Percentiles rank a stretch among this genome's conserved stretches.
Conservation (phyloP, 352 stramenopile species). For the Phytophthora litchii region DNA sequence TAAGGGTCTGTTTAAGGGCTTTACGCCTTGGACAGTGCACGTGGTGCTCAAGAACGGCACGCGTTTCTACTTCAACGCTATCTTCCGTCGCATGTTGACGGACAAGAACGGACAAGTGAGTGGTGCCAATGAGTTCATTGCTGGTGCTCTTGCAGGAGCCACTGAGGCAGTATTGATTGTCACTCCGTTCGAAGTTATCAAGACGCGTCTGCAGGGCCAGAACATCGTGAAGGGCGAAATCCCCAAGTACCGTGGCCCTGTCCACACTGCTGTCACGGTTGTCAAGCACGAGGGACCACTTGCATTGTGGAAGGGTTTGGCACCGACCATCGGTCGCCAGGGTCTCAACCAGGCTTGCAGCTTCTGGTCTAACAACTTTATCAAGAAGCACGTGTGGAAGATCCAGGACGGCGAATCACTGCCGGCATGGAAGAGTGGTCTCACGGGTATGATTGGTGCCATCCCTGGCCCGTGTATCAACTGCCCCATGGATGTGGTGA, state of each 20-base stretch:
- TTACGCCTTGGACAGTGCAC: slow-evolving; percentile 90
- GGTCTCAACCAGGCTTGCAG: slow-evolving; percentile 98
- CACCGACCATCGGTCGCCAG: slow-evolving; percentile 97
- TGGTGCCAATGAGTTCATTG: slow-evolving; percentile 82
- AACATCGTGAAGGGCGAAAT: slow-evolving; percentile 87
- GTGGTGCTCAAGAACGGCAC: slow-evolving; percentile 90
- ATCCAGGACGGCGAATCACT: slow-evolving; percentile 88
- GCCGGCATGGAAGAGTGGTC: slow-evolving; percentile 93
- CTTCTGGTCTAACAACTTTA: slow-evolving; percentile 97
- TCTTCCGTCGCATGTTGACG: slow-evolving; percentile 77
- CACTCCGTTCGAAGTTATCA: slow-evolving; percentile 98
- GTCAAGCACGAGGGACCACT: slow-evolving; percentile 93
- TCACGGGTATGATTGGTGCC: slow-evolving; percentile 92
- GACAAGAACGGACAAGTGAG: slow-evolving; percentile 86
- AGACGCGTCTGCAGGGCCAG: slow-evolving; percentile 96
- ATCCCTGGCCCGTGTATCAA: slow-evolving; percentile 90
- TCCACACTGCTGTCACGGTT: slow-evolving; percentile 94
- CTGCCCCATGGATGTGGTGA: slow-evolving; percentile 96
- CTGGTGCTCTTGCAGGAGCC: slow-evolving; percentile 92
- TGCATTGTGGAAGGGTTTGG: slow-evolving; percentile 95
- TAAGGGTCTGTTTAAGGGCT: slow-evolving; percentile 87
- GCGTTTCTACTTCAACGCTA: slow-evolving; percentile 90
- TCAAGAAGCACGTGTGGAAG: slow-evolving; percentile 90
- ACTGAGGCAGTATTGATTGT: slow-evolving; percentile 97
- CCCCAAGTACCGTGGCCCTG: slow-evolving; percentile 85